A percentile compares a stretch with the other conserved stretches of the same genome.
These are phyloP conservation scores for Agapanthus africanus DNA, from an alignment of 106 monocot species.

Conservation along the genomic window DNA sequence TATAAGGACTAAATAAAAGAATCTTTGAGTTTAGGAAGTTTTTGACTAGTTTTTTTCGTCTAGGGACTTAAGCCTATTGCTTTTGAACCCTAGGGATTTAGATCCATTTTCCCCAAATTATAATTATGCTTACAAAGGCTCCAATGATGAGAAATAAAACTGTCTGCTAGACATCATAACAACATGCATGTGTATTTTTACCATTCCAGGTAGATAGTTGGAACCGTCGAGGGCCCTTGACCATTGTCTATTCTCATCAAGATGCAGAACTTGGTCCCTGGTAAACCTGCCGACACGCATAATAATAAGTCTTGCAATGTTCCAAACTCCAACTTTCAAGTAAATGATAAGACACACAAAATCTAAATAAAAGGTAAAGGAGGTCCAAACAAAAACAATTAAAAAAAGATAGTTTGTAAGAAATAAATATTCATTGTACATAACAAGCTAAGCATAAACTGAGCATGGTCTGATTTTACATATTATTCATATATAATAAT, in stretches of 20 bases:
- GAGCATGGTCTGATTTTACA: background rate
- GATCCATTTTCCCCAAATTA: no score
- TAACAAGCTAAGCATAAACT: background rate
- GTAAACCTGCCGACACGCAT: constrained; percentile 40
- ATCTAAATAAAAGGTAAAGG: background rate
- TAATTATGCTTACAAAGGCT: background rate
- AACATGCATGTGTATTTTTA: constrained; percentile 17
- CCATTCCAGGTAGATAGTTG: constrained; percentile 99
- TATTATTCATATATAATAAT: background rate
- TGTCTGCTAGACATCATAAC: background rate
- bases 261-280: constrained; percentile 65
- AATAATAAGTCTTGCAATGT: background rate
- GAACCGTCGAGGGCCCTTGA: constrained; percentile 99
- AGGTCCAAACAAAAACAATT: background rate
- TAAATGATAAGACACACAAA: background rate
- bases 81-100: no score
- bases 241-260: constrained; percentile 94
- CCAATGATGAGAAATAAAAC: background rate
- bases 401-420: background rate
- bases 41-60: no score
- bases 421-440: background rate
- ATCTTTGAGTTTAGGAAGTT: no score
- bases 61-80: no score
- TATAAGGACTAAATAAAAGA: no score
- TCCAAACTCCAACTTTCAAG: background rate